Evolutionary conservation across 2,329 filamentous ascomycete genomes (phyloP).

Genomic region (Aspergillus sojae): DNA sequence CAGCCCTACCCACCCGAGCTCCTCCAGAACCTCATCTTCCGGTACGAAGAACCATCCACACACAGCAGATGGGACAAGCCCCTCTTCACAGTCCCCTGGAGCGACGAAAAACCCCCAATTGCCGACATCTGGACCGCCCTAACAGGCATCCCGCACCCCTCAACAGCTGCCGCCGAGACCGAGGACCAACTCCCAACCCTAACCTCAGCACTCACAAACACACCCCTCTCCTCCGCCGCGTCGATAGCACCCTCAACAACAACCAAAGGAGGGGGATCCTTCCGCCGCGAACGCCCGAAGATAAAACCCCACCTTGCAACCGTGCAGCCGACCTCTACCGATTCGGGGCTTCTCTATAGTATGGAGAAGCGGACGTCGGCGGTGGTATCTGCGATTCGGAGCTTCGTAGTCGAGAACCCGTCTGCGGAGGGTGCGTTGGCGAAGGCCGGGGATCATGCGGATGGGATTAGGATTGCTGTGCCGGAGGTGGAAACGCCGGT

Average conservation of each 20-base stretch:
- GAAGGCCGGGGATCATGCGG: constrained; percentile 22
- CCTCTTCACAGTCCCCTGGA: constrained; percentile 63
- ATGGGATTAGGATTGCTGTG: constrained; percentile 39
- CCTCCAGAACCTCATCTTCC: constrained; percentile 66
- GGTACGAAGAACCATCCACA: constrained; percentile 69
- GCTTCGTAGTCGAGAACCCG: constrained; percentile 42
- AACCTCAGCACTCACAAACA: constrained; percentile 22
- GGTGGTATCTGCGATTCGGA: constrained; percentile 45
- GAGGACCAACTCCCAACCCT: constrained; percentile 12
- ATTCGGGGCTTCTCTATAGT: constrained; percentile 45
- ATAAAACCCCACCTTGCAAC: constrained; percentile 49
- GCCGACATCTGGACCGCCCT: constrained; percentile 64
- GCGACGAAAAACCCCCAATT: constrained; percentile 58
- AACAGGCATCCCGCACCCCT: constrained; percentile 42
- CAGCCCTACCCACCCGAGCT: constrained; percentile 56
- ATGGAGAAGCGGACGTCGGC: constrained; percentile 48
- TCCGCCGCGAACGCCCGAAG: constrained; percentile 21
- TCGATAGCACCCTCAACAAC: constrained; percentile 31
- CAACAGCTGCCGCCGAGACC: constrained; percentile 15
- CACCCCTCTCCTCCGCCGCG: constrained; percentile 27
- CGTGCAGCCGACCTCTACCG: constrained; percentile 41
- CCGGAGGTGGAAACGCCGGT: constrained; percentile 33
- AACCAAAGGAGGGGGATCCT: constrained; percentile 22
- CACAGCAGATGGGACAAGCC: constrained; percentile 68
- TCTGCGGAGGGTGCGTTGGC: constrained; percentile 41